Evolutionary conservation across 2,329 filamentous ascomycete genomes (phyloP), one percentile per base, ranked within the genome.

Genomic region (Fusarium buxicola): DNA sequence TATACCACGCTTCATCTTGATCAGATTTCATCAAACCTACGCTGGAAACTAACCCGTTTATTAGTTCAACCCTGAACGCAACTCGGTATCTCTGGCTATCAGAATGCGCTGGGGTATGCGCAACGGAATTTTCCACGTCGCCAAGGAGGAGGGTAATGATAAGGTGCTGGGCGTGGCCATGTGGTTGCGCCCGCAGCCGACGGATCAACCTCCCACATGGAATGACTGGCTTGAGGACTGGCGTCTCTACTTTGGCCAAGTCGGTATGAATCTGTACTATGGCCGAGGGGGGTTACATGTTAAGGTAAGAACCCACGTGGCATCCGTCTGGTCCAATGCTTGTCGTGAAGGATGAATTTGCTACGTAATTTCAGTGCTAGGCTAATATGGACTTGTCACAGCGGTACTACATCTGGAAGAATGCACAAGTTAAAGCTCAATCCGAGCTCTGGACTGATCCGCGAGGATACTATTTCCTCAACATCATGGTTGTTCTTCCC

Each of bases 391-490:
- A 24, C 10, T 7, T 7, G n/a, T 6, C 3, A 9, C 49, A 82
- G 76, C 84, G 90, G 7, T 92, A 92, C 72, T 88, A 85, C 74
- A 89, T 91, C 65, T 92, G 89, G 89, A 92, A 92, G 70, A 80
- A 80, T 5, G 81, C 84, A 7, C 89, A 92, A 73, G 81, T 83
- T 0, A 77, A 84, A 34, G 86, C 84, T 1, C 89, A 92, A 52
- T 77, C 78, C 0, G 76, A 83, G 24, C 75, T 91, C 4, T 92
- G 89, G 89, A 85, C 78, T 0, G 87, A 90, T 54, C 80, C 83
- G 0, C 78, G 82, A 6, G 90, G 90, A 0, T 92, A 92, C 69
- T 92, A 91, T 69, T 92, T 92, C 65, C 88, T 90, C 63, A 92
- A 92, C 69, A 90, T 92, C 59, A 86, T 92, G 68, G 88, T 89